These are phyloP conservation scores for Russula sp. DNA, from an alignment of 768 basidiomycete species.

Conservation along the genomic window DNA sequence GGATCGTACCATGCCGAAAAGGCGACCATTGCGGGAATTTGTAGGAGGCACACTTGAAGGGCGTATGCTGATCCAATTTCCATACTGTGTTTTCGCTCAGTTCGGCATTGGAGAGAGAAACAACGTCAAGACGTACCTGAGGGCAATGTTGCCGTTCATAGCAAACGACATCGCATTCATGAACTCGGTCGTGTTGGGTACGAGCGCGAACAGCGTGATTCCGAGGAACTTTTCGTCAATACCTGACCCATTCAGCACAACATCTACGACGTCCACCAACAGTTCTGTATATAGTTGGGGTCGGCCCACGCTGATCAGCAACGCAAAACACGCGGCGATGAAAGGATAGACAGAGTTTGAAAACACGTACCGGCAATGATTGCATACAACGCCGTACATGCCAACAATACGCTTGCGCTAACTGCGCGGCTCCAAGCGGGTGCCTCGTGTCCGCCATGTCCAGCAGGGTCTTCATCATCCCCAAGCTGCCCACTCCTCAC, in stretches of 20 bases:
- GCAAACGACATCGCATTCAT: slow-evolving; percentile 99
- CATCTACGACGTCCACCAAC: slow-evolving; percentile 91
- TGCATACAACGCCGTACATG: slow-evolving; percentile 89
- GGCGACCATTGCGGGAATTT: slow-evolving; percentile 98
- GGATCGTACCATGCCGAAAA: slow-evolving; percentile 96
- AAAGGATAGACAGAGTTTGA: background rate
- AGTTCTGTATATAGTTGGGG: slow-evolving; percentile 49
- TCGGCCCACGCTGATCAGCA: background rate
- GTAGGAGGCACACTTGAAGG: slow-evolving; percentile 92
- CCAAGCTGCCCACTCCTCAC: slow-evolving; percentile 35
- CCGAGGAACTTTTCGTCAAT: slow-evolving; percentile 98
- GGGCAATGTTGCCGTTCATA: slow-evolving; percentile 90
- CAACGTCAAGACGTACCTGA: slow-evolving; percentile 54
- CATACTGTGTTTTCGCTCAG: slow-evolving; percentile 55
- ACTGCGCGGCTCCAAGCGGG: slow-evolving; percentile 92
- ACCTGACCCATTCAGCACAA: slow-evolving; percentile 80
- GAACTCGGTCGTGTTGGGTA: slow-evolving; percentile 98
- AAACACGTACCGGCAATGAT: slow-evolving; percentile 78
- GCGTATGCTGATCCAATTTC: slow-evolving; percentile 99
- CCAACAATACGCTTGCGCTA: slow-evolving; percentile 83
- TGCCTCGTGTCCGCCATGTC: slow-evolving; percentile 84
- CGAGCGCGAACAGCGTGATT: slow-evolving; percentile 91
- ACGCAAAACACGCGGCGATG: background rate
- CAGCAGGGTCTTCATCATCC: slow-evolving; percentile 42
- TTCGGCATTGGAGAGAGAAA: background rate